phyloP scores from a whole-genome alignment of 352 stramenopile species.

The Blastocystis sp. region DNA sequence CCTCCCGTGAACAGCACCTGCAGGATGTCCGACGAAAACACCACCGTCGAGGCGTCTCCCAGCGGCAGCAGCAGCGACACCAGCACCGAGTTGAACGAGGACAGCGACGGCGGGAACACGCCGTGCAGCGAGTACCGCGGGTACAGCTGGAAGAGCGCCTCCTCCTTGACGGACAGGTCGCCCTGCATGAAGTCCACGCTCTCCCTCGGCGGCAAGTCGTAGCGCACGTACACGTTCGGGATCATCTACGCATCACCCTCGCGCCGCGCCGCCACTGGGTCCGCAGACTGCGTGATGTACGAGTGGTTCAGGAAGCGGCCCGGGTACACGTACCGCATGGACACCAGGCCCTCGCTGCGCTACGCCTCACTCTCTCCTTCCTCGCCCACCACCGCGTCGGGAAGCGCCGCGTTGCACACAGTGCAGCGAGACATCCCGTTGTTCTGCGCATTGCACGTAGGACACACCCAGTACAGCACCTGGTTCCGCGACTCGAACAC shows the following conservation, averaged over 20 bases:
- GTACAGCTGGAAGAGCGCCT: constrained; percentile 31
- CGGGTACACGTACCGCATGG: not conserved
- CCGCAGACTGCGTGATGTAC: constrained; percentile 27
- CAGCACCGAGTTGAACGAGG: constrained; percentile 18
- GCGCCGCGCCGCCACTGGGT: not conserved
- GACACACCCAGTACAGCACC: constrained; percentile 48
- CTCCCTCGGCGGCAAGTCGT: not conserved
- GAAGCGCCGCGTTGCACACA: constrained; percentile 7
- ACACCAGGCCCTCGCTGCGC: not conserved
- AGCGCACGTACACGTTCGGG: constrained; percentile 23
- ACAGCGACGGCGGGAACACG: not conserved
- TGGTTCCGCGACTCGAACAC: constrained; percentile 1
- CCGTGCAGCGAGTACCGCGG: not conserved
- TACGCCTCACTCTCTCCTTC: not conserved
- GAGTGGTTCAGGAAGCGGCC: constrained; percentile 17
- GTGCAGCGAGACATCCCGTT: not conserved
- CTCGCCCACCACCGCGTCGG: not conserved
- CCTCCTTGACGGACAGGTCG: not conserved
- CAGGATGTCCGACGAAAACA: constrained; percentile 22
- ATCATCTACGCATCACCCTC: not conserved
- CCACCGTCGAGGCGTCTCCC: not conserved
- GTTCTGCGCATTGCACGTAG: constrained; percentile 26
- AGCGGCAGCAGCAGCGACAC: constrained; percentile 7
- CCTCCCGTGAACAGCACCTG: not conserved
- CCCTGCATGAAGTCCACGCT: not conserved